Conservation (phyloP, 257 asterid species). For the Solanum rostratum region DNA sequence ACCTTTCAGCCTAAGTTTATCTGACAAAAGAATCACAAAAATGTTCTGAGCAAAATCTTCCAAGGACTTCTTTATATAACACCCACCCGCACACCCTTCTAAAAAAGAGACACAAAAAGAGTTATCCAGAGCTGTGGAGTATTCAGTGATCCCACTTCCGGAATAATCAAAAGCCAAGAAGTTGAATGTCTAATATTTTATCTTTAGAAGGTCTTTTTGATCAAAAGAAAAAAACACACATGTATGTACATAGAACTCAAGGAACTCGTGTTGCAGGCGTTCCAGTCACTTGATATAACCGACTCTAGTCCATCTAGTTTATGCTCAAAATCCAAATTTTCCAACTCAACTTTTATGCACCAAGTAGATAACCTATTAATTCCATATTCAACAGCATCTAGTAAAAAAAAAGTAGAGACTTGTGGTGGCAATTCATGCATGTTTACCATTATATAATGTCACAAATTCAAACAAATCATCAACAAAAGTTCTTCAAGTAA, state of each 20-base stretch:
- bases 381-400: background rate
- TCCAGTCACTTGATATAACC: background rate
- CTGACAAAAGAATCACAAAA: constrained; percentile 22
- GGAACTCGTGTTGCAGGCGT: background rate
- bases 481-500: background rate
- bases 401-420: background rate
- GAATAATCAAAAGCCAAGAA: background rate
- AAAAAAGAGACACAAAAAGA: background rate
- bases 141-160: background rate
- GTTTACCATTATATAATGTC: background rate
- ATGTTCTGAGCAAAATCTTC: background rate
- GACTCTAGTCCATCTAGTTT: background rate
- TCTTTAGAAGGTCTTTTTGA: background rate
- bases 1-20: constrained; percentile 49
- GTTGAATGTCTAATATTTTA: background rate
- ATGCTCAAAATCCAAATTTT: background rate
- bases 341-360: background rate
- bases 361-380: background rate
- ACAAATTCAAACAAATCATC: background rate
- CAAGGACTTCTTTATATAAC: background rate
- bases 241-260: background rate
- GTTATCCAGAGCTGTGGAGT: background rate
- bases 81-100: background rate
- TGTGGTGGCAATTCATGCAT: background rate
- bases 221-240: background rate